Evolutionary conservation across 2,329 filamentous ascomycete genomes (phyloP), one percentile per base, ranked within the genome.

Genomic region (Stachybotrys chartarum): DNA sequence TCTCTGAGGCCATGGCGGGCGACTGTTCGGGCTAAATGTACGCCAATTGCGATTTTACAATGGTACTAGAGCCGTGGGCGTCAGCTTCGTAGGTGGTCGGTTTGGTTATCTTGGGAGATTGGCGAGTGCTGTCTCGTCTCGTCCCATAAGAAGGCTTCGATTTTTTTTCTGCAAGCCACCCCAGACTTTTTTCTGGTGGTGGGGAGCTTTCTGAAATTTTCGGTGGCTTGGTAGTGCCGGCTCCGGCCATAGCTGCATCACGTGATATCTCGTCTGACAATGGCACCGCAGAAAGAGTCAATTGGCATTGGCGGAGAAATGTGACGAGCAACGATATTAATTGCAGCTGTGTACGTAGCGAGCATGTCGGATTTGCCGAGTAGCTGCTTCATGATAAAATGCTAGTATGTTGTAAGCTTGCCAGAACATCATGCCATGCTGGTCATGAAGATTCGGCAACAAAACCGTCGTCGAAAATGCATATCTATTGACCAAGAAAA

Each of bases 1-100:
- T 72, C 66, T 77, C 75, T 66, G 75, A 69, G 66, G 75, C 76
- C 76, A 78, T 78, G 67, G 64, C 61, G 35, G 35, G 35, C 35
- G 5, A 14, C 8, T 3, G 8, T 42, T 10, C 5, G 8, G 14
- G 14, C 14, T 14, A 42, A 42, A 42, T 42, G 8, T 42, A 14
- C 5, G 35, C 14, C 35, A 42, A 42, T 42, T 42, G 35, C 10
- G 14, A 14, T 42, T 14, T 14, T 3, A 10, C 2, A 42, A 42
- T 42, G 10, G 35, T 42, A 24, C 24, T 24, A 4, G 24, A 24
- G 24, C 24, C 24, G 24, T 2, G 24, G 24, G 24, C 24, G 35
- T 10, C 8, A 42, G 14, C 14, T 42, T 14, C 35, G 35, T 42
- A 10, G 14, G 14, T 42, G 35, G 35, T 6, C 35, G 35, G 14